Base-by-base conservation (phyloP, 2,329 filamentous ascomycete species). In the Fusarium equiseti region DNA sequence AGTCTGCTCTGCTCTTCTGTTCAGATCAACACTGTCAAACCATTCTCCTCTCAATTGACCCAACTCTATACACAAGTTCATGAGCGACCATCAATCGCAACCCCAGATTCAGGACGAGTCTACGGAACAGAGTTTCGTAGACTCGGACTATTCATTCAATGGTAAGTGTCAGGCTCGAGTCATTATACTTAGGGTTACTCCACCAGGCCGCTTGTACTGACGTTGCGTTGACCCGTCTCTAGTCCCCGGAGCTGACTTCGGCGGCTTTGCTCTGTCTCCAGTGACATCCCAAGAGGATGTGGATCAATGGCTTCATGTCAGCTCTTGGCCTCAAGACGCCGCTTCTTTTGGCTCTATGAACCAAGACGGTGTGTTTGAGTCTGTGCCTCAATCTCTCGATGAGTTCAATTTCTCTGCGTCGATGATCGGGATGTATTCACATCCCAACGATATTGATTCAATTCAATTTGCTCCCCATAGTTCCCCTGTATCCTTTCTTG, bases 81-180 rank as follows among this genome's bases (percentile, higher is more conserved):
- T 74, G 72, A 69, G 43, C 52, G 35, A 58, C 32, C 10, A 40
- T 40, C 22, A 20, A 51, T 24, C 24, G 18, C 20, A 51, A 40
- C 57, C 61, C 35, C 49, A 27, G 53, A 48, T 49, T 42, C 58
- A 58, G 54, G 56, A 66, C 63, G 72, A 62, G 72, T 65, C 63
- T 59, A 57, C 51, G 52, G 59, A 56, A 62, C 38, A 63, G 16
- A 42, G 45, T 50, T 59, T 63, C 55, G 58, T 59, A 60, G 70
- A 44, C 66, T 72, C 63, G 72, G 62, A 49, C 60, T 60, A 74
- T 52, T 40, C 32, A 29, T 51, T 51, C 42, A 45, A 43, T 50
- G 11, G 68, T 74, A 53, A 52, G 72, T 73, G 51, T 59, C 51
- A 55, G 22, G 29, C 35, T 61, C 27, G 44, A 59, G 64, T 70